Percentiles rank a stretch among this genome's conserved stretches.
Conservation (phyloP, 352 stramenopile species). For the Globisporangium nodosum region DNA sequence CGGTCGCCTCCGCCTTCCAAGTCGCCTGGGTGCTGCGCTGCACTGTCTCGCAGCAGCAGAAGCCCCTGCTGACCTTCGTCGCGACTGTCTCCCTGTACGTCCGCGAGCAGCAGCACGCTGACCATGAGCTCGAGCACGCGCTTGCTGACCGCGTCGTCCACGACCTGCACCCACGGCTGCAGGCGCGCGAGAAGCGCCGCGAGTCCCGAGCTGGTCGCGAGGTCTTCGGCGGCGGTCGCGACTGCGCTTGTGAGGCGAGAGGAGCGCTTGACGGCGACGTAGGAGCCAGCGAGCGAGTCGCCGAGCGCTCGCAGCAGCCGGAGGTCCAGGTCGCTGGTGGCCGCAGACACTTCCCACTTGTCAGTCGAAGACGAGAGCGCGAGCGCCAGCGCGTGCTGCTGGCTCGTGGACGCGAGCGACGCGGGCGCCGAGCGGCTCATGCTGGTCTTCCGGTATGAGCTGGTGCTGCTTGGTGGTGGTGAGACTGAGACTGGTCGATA, state of each 20-base stretch:
- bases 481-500: too few species aligned
- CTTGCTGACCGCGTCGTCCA: constrained; percentile 58
- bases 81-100: constrained; percentile 16
- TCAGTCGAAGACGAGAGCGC: not conserved
- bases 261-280: constrained; percentile 44
- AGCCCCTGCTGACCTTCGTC: not conserved
- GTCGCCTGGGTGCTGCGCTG: not conserved
- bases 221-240: constrained; percentile 39
- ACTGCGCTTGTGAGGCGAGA: constrained; percentile 40
- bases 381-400: not conserved
- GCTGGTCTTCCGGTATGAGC: too few species aligned
- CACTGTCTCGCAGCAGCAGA: not conserved
- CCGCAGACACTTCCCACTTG: not conserved
- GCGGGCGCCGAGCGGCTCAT: not conserved
- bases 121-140: constrained; percentile 56
- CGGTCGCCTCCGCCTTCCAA: not conserved
- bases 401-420: not conserved
- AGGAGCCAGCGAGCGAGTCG: constrained; percentile 35
- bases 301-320: constrained; percentile 52
- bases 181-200: constrained; percentile 33
- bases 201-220: constrained; percentile 37
- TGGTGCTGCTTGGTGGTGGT: too few species aligned
- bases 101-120: constrained; percentile 38
- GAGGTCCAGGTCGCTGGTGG: constrained; percentile 43
- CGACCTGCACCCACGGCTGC: constrained; percentile 37